These are phyloP conservation scores for Cordyceps cicadae DNA, from an alignment of 2,329 filamentous ascomycete genomes.

Conservation along the genomic window DNA sequence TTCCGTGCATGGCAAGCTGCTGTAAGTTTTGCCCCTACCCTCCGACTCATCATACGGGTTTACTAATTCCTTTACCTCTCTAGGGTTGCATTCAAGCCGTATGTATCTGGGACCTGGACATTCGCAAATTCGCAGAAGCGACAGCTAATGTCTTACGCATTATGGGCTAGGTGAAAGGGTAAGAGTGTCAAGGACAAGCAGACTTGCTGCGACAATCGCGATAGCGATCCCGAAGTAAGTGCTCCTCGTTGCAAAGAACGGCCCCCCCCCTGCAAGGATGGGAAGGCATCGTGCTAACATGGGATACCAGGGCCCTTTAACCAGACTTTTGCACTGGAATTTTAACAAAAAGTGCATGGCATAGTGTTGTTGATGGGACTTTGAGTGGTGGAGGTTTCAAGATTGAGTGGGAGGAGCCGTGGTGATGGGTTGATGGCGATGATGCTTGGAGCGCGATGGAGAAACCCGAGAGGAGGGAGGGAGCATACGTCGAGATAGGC, in stretches of 20 bases:
- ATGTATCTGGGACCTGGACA: background rate
- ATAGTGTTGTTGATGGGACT: background rate
- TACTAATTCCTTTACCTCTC: background rate
- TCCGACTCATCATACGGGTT: background rate
- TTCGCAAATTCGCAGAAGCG: background rate
- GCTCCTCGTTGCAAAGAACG: background rate
- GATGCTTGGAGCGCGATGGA: background rate
- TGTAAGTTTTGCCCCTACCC: background rate
- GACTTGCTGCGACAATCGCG: background rate
- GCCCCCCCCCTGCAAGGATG: background rate
- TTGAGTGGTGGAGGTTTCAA: background rate
- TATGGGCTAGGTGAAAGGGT: background rate
- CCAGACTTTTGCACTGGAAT: background rate
- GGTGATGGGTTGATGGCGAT: background rate
- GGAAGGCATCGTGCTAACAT: background rate
- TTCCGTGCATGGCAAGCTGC: background rate
- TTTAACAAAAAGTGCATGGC: background rate
- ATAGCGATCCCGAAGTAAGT: background rate
- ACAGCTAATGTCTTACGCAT: background rate
- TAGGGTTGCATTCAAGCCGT: background rate
- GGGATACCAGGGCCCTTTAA: background rate
- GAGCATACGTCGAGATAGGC: background rate
- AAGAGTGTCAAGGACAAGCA: background rate
- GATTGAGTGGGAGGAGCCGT: background rate
- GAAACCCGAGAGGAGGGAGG: background rate